These are phyloP conservation scores for Isoetes taiwanensis DNA, from an alignment of 75 land plant genomes.

Conservation along the genomic window DNA sequence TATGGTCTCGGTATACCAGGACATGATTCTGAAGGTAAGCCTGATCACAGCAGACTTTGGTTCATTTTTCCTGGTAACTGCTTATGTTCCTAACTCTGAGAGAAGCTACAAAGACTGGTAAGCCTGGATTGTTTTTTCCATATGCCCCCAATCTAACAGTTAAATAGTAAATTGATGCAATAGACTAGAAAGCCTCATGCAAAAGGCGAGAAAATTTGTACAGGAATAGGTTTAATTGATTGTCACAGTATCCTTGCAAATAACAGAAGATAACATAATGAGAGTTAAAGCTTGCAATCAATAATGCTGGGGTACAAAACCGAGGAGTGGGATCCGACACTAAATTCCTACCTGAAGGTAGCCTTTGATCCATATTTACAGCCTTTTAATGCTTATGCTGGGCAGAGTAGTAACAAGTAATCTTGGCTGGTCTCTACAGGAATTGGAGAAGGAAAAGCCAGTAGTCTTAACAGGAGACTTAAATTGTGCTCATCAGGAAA, in stretches of 20 bases:
- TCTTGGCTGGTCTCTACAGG: constrained; percentile 51
- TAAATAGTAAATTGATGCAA: too few species aligned
- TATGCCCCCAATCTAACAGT: too few species aligned
- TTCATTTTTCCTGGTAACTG: constrained; percentile 41
- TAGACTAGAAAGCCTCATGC: too few species aligned
- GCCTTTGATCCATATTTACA: constrained; percentile 4
- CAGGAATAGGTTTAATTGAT: too few species aligned
- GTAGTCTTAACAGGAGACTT: constrained; percentile 90
- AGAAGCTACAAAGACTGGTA: constrained; percentile 79
- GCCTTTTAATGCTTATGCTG: too few species aligned
- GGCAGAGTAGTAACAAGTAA: too few species aligned
- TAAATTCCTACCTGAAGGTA: constrained; percentile 67
- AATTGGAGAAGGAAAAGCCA: constrained; percentile 72
- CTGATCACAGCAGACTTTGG: constrained; percentile 77
- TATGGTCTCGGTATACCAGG: constrained; percentile 78
- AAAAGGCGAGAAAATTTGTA: too few species aligned
- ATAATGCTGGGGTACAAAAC: constrained; percentile 50
- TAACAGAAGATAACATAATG: too few species aligned
- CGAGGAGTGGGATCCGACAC: constrained; percentile 68
- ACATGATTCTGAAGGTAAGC: constrained; percentile 83
- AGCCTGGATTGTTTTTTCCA: too few species aligned
- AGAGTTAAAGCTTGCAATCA: too few species aligned
- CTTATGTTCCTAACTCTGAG: constrained; percentile 88
- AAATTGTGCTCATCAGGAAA: constrained; percentile 92
- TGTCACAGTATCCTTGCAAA: too few species aligned